phyloP scores from a whole-genome alignment of 2,329 filamentous ascomycete genomes.

The Aspergillus fumigatus region DNA sequence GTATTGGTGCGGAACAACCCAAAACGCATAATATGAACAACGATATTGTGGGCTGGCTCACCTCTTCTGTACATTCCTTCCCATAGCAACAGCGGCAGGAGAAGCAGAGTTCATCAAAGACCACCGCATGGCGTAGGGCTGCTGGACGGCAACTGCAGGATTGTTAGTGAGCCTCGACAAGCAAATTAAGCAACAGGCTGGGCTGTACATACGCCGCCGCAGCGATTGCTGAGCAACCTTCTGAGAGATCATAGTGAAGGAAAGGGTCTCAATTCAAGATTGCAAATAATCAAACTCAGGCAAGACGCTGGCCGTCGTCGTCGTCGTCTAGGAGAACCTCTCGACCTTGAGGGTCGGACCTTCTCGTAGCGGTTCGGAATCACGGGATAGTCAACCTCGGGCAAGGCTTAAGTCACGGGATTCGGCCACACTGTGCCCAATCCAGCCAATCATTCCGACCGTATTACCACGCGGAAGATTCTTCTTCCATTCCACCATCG shows the following conservation, averaged over 20 bases:
- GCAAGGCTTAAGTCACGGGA: constrained; percentile 34
- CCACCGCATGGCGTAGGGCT: constrained; percentile 39
- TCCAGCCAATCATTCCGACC: constrained; percentile 29
- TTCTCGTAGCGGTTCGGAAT: constrained; percentile 33
- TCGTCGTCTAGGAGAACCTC: constrained; percentile 16
- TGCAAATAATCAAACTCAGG: constrained; percentile 6
- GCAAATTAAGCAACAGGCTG: background rate
- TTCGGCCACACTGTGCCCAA: constrained; percentile 1
- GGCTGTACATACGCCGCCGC: constrained; percentile 42
- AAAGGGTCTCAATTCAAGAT: constrained; percentile 3
- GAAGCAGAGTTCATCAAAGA: constrained; percentile 41
- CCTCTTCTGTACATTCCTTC: constrained; percentile 43
- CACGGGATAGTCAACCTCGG: constrained; percentile 39
- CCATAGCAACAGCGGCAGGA: constrained; percentile 42
- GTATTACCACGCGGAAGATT: constrained; percentile 36
- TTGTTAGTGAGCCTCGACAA: constrained; percentile 21
- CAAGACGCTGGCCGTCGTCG: constrained; percentile 10
- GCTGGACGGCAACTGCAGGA: constrained; percentile 41
- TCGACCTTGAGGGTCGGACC: constrained; percentile 14
- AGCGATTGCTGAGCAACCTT: constrained; percentile 45
- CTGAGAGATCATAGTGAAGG: constrained; percentile 43
- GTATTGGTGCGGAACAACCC: background rate
- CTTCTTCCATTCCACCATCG: constrained; percentile 26
- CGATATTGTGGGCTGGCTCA: constrained; percentile 19
- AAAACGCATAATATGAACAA: background rate